Base-by-base conservation (phyloP, 2,329 filamentous ascomycete genomes). In the Myriosclerotinia duriaeana region DNA sequence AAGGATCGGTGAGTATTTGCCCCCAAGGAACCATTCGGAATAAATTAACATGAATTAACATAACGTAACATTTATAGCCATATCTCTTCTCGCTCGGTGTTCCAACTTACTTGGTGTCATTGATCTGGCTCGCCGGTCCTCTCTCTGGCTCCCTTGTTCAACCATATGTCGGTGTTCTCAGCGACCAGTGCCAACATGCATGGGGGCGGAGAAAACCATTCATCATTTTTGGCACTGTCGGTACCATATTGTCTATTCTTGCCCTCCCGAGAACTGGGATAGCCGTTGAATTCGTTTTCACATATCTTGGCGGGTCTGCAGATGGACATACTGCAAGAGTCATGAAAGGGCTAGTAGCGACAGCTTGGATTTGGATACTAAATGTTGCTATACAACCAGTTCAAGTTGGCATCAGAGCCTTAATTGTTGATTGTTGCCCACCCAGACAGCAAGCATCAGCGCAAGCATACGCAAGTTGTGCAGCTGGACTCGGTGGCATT, bases 131-230 rank as follows among this genome's bases (percentile, higher is more conserved):
- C 38, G 82, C 83, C n/a, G 82, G 82, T 14, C 83, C 83, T 17
- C 76, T 85, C 2, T 84, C 81, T 30, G 83, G 83, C 48, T 79
- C 79, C 1, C 73, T 84, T 22, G 80, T 84, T 1, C 83, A 85
- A 70, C 83, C 83, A 11, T 83, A 83, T 66, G 79, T 85, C 46
- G 83, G 83, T 17, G 77, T 82, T 70, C 80, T 80, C 70, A 84
- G 82, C 66, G 83, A 85, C 74, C 76, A 79, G 22, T 79, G 78
- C 26, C 76, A 74, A 38, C 83, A 79, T 76, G 14, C 15, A 8
- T 70, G 67, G 67, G 83, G 83, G 59, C 81, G 80, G 72, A 77
- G 83, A 68, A 78, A 80, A 22, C 83, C 83, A 0, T 85, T 84
- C 73, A 83, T 85, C 62, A 67, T 83, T 11, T 80, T 78, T 30